Conservation (phyloP, 2,329 filamentous ascomycete species). For the Aspergillus jensenii region DNA sequence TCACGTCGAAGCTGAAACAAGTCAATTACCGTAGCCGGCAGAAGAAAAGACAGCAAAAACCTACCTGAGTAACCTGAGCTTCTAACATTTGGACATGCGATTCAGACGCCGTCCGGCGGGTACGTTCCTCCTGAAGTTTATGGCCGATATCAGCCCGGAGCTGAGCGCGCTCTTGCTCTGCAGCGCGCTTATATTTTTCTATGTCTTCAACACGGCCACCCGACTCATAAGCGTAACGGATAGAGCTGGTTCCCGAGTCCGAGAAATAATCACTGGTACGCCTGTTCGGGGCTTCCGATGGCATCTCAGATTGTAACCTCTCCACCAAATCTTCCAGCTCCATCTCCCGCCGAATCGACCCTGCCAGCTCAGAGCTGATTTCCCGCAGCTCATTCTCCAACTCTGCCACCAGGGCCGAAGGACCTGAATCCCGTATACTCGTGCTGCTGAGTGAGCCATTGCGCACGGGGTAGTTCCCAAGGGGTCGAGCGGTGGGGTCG, state of each 20-base stretch:
- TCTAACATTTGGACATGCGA: constrained; percentile 80
- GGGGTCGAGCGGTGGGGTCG: constrained; percentile 48
- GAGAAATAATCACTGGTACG: constrained; percentile 98
- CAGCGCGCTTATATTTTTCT: constrained; percentile 75
- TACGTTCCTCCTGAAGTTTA: constrained; percentile 84
- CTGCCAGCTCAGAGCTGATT: constrained; percentile 88
- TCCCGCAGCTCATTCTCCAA: constrained; percentile 93
- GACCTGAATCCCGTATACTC: constrained; percentile 43
- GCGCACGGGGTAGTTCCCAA: constrained; percentile 48
- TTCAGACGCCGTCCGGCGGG: constrained; percentile 73
- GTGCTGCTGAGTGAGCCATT: constrained; percentile 46
- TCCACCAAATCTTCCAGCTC: constrained; percentile 95
- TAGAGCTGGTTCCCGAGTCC: constrained; percentile 86
- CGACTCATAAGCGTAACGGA: constrained; percentile 69
- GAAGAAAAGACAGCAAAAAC: constrained; percentile 20
- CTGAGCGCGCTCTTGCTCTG: constrained; percentile 88
- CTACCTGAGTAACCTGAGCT: constrained; percentile 68
- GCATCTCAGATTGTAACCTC: constrained; percentile 73
- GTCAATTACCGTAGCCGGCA: constrained; percentile 15
- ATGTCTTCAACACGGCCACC: constrained; percentile 64
- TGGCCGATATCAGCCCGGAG: constrained; percentile 80
- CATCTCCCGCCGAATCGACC: constrained; percentile 92
- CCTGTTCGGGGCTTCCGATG: constrained; percentile 56
- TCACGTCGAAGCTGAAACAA: constrained; percentile 44
- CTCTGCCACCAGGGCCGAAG: constrained; percentile 69